Evolutionary conservation across 2,329 filamentous ascomycete genomes (phyloP).

Genomic region (Colletotrichum simmondsii): DNA sequence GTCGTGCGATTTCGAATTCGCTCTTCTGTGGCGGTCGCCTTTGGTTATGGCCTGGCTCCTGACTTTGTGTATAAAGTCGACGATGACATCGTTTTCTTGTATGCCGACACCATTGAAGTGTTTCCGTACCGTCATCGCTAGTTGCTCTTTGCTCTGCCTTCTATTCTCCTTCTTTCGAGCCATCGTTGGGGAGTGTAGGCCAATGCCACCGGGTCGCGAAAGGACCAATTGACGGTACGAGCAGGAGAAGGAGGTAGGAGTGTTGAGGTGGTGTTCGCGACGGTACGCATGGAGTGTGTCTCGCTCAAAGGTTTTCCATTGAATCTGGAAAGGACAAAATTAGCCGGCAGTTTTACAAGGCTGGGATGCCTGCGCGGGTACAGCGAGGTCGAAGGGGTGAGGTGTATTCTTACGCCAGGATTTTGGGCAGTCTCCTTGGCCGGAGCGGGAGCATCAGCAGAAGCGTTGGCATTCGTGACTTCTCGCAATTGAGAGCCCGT

Average conservation of each 20-base stretch:
- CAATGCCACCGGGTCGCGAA: slow-evolving; percentile 71
- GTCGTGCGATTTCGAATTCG: slow-evolving; percentile 26
- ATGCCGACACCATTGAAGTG: slow-evolving; percentile 86
- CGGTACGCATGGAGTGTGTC: slow-evolving; percentile 80
- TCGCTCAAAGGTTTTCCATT: slow-evolving; percentile 77
- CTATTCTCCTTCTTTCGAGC: slow-evolving; percentile 71
- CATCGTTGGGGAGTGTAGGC: slow-evolving; percentile 81
- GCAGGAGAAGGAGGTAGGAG: slow-evolving; percentile 75
- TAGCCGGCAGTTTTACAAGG: slow-evolving; percentile 16
- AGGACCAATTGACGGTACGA: slow-evolving; percentile 72
- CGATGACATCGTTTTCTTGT: slow-evolving; percentile 84
- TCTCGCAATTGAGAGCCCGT: slow-evolving; percentile 47
- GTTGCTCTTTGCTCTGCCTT: slow-evolving; percentile 76
- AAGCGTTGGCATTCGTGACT: slow-evolving; percentile 42
- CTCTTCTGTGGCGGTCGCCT: slow-evolving; percentile 23
- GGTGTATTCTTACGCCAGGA: slow-evolving; percentile 29
- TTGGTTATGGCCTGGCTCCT: slow-evolving; percentile 34
- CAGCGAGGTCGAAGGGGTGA: neutral
- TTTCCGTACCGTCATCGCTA: slow-evolving; percentile 79
- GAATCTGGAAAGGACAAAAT: slow-evolving; percentile 52
- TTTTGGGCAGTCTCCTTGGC: slow-evolving; percentile 30
- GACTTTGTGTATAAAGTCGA: slow-evolving; percentile 81
- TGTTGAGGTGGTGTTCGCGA: slow-evolving; percentile 76
- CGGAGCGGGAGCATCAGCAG: slow-evolving; percentile 37
- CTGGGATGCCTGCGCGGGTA: neutral